Base-by-base conservation (phyloP, 352 stramenopile genomes). In the Phytophthora crassamura region DNA sequence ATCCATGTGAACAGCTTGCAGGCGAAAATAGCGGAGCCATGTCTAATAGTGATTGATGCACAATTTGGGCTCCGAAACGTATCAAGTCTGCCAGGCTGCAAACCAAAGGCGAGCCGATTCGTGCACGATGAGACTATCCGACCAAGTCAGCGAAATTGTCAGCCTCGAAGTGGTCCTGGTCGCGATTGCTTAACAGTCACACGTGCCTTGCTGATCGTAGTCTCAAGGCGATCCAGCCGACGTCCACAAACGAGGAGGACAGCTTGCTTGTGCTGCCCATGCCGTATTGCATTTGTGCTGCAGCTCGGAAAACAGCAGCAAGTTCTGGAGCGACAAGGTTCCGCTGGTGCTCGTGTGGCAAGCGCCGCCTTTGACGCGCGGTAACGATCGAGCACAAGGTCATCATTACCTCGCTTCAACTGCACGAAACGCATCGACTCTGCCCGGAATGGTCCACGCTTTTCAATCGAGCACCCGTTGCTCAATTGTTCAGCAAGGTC, bases 1-100 rank as follows among this genome's bases (percentile, higher is more conserved):
- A 32, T 7, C 28, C 28, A 32, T 32, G 28, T 32, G 28, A 32
- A 8, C 28, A 32, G 5, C 28, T 20, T 35, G 47, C 53, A 61
- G 53, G 36, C 35, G 28, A 61, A 60, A 70, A 74, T 69, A 74
- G 45, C 42, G 35, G 8, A 72, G 57, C 57, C 49, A 67, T 67
- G 34, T 60, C 62, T 60, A 50, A 65, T 49, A 22, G 22, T 53
- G 49, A 67, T 28, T 53, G 49, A 67, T 28, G 32, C 22, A 45
- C 40, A 49, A 3, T 10, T 18, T 35, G 18, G n/a, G 28, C 22
- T 12, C 59, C 41, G 43, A 49, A 48, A 30, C 46, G 11, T 51
- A 16, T 38, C 47, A 47, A 46, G 45, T 36, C 11, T 46, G 15
- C 39, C 16, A 18, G 36, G 20, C 40, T 42, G 16, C 36, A 47